Base-by-base conservation (phyloP, 768 basidiomycete species). In the Amanita polypyramis region DNA sequence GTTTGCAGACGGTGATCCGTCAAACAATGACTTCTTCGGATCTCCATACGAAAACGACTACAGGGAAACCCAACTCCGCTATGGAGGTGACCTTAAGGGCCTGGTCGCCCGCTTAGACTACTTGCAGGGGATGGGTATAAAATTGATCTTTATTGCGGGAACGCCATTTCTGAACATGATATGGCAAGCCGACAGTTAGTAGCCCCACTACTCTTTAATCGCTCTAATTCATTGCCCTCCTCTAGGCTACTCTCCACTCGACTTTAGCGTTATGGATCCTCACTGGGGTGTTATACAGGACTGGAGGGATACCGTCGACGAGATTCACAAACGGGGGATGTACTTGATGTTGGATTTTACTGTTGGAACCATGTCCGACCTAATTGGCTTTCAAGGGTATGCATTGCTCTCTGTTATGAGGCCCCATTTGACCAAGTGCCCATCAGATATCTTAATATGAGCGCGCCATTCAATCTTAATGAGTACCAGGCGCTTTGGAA, bases 121-220 rank as follows among this genome's bases (percentile, higher is more conserved):
- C 62, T 70, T 96, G 14, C 71, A 88, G 38, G 88, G 87, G 53
- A 93, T 94, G 88, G 93, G 93, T 53, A 66, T 91, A 51, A 70
- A 71, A 56, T 74, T 80, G 44, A 80, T 96, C 56, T 96, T 90
- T 68, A 85, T 95, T 61, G 90, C 93, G 19, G 93, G 93, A 45
- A 96, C 93, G 1, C 80, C 83, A 45, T 96, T 91, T 64, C 52
- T 96, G 52, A 95, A 95, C 74, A 93, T 93, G 92, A 65, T 90
- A n/a, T 95, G 92, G 92, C 85, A 93, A 60, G 85, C 90, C 3
- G 92, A 95, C 75, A 91, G 92, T 93, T 46, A 60, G 90, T 77
- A 21, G 25, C 25, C 3, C 25, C 3, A 47, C 36, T 15, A 30
- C 32, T 37, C 10, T 46, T 36, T 27, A 9, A 34, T 37, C 34